These are phyloP conservation scores for Vitis rotundifolia DNA, from an alignment of 164 flowering plant species.

Conservation along the genomic window DNA sequence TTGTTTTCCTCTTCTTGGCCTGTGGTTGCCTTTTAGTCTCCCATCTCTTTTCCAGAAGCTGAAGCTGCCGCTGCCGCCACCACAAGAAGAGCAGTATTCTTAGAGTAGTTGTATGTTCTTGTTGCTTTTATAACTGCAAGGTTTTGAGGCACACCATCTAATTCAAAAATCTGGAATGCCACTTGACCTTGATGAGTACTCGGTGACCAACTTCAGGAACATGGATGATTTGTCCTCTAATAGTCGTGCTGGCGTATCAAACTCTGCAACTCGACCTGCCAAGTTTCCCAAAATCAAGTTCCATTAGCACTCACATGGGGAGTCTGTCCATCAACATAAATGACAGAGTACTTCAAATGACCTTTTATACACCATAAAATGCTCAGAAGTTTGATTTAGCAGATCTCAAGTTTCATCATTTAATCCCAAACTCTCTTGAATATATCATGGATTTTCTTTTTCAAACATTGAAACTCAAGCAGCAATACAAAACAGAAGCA, in stretches of 20 bases:
- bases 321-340: not conserved
- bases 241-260: slow-evolving; percentile 73
- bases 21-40: not conserved
- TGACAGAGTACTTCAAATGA: no score
- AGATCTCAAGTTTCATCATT: no score
- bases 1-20: not conserved
- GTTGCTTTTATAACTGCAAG: slow-evolving; percentile 2
- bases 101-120: slow-evolving; percentile 1
- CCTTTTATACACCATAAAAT: no score
- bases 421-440: no score
- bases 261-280: slow-evolving; percentile 92
- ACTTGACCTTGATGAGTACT: slow-evolving; percentile 87
- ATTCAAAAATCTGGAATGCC: slow-evolving; percentile 67
- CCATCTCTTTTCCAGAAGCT: slow-evolving; percentile 13
- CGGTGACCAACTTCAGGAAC: slow-evolving; percentile 83
- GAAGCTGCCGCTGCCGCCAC: slow-evolving; percentile 23
- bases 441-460: no score
- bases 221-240: slow-evolving; percentile 87
- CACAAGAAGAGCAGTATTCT: slow-evolving; percentile 6
- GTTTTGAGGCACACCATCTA: slow-evolving; percentile 7
- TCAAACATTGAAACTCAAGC: no score
- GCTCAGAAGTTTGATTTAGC: no score
- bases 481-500: no score
- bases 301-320: not conserved
- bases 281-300: slow-evolving; percentile 4